These are phyloP conservation scores for Tetrahymena elliotti DNA, from an alignment of 73 alveolate genomes.

Conservation along the genomic window DNA sequence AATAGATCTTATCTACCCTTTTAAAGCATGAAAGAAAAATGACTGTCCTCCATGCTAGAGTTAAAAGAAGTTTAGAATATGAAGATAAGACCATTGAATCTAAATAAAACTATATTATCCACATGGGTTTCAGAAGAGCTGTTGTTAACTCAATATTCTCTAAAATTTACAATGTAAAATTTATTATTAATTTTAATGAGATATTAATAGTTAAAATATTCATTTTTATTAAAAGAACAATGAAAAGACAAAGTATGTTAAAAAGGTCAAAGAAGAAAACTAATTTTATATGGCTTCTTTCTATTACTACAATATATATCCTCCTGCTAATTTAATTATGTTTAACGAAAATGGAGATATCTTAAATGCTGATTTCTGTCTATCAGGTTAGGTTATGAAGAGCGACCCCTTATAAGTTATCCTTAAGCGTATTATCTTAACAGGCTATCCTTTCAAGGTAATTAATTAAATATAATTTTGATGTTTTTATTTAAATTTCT, in stretches of 20 bases:
- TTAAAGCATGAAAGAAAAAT: conserved; percentile 94
- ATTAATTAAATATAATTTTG: background rate
- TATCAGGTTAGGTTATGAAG: conserved; percentile 72
- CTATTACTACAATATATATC: conserved; percentile 70
- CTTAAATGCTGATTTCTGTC: conserved; percentile 59
- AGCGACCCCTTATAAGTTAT: conserved; percentile 91
- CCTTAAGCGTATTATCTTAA: conserved; percentile 92
- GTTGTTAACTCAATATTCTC: conserved; percentile 77
- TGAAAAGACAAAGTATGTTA: conserved; percentile 77
- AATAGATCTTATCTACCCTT: conserved; percentile 80
- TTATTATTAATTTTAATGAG: background rate
- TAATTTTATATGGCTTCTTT: conserved; percentile 67
- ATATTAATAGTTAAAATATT: background rate
- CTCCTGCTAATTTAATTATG: conserved; percentile 75
- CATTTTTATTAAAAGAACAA: conserved; percentile 21
- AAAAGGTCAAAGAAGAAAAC: conserved; percentile 64
- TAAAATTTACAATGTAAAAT: conserved; percentile 39
- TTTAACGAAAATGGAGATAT: conserved; percentile 65
- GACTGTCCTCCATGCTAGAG: conserved; percentile 82
- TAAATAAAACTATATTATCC: conserved; percentile 67
- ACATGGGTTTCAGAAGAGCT: conserved; percentile 94
- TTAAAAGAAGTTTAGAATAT: conserved; percentile 64
- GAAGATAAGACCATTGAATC: conserved; percentile 51
- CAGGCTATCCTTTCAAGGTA: conserved; percentile 99
- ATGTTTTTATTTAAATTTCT: background rate